Evolutionary conservation across 352 stramenopile genomes (phyloP).

Genomic region (Phytophthora colocasiae): DNA sequence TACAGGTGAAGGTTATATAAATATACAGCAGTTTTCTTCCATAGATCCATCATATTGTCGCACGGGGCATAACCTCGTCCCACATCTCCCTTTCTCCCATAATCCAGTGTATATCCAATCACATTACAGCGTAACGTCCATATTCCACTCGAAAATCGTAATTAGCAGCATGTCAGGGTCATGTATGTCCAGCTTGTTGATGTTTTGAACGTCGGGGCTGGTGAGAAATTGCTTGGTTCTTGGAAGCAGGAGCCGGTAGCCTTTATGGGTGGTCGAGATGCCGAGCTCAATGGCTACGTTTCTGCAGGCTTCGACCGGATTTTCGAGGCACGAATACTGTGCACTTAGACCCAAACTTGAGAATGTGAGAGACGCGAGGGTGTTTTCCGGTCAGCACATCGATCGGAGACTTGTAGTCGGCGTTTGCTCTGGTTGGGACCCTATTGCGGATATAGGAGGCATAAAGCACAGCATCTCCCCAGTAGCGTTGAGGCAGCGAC

Average conservation of each 20-base stretch:
- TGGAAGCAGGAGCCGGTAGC: neutral
- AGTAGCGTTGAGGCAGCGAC: slow-evolving; percentile 3
- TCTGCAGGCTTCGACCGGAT: neutral
- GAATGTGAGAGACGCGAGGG: neutral
- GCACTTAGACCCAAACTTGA: neutral
- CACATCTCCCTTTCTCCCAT: too few species aligned
- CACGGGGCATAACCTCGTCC: too few species aligned
- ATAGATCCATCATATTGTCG: too few species aligned
- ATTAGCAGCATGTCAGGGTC: too few species aligned
- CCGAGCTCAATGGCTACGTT: neutral
- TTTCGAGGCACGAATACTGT: neutral
- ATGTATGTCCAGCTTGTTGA: slow-evolving; percentile 4
- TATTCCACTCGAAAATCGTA: too few species aligned
- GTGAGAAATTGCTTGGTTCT: neutral
- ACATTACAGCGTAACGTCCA: too few species aligned
- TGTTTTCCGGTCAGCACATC: neutral
- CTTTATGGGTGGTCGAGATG: neutral
- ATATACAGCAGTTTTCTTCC: too few species aligned
- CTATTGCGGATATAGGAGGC: slow-evolving; percentile 12
- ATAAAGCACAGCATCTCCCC: slow-evolving; percentile 10
- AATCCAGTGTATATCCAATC: too few species aligned
- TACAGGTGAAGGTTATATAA: too few species aligned
- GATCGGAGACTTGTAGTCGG: slow-evolving; percentile 4
- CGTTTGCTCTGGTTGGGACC: neutral
- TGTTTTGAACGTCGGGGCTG: slow-evolving; percentile 6